Evolutionary conservation across 345 rosid genomes (phyloP), one percentile per base, ranked within the genome.

Genomic region (Tarenaya hassleriana): DNA sequence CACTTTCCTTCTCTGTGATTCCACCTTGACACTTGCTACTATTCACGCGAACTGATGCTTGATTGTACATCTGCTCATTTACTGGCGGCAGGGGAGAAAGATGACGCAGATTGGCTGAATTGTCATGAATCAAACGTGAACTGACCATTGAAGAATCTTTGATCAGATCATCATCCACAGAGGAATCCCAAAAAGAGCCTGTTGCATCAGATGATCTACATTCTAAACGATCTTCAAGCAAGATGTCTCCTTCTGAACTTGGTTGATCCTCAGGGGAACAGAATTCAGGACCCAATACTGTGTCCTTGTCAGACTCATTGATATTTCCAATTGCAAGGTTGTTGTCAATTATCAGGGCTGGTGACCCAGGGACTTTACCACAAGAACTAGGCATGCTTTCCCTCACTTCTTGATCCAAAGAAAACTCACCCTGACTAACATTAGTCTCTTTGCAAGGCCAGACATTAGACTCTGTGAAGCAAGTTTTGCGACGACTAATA

Each of bases 401-500:
- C 47, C 64, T 59, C 60, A 66, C 68, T 20, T 63, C 69, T 17
- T 41, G 55, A 60, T 61, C 62, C 50, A 62, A 64, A 44, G 67
- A 62, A 61, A 45, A 31, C 16, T 35, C 42, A 47, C 46, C 44
- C 29, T 56, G 46, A 68, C 39, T 52, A 58, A 55, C 61, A 63
- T 48, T 59, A 21, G 21, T 34, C 60, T 47, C 56, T 44, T 60
- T 64, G 47, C 54, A 50, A 45, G 24, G 48, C 24, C 66, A 69
- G 61, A 60, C 41, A 55, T 52, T 66, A 50, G 63, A 40, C 52
- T 67, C 73, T 12, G 58, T 47, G 41, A 50, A 53, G 31, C 58
- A 52, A 55, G 55, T 62, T 19, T 21, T 41, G 49, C 63, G 66
- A 63, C 67, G 64, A 52, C 54, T 38, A 50, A 33, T 43, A 12